phyloP scores from a whole-genome alignment of 1,284 basidiomycete genomes.

The Cerrena zonata region DNA sequence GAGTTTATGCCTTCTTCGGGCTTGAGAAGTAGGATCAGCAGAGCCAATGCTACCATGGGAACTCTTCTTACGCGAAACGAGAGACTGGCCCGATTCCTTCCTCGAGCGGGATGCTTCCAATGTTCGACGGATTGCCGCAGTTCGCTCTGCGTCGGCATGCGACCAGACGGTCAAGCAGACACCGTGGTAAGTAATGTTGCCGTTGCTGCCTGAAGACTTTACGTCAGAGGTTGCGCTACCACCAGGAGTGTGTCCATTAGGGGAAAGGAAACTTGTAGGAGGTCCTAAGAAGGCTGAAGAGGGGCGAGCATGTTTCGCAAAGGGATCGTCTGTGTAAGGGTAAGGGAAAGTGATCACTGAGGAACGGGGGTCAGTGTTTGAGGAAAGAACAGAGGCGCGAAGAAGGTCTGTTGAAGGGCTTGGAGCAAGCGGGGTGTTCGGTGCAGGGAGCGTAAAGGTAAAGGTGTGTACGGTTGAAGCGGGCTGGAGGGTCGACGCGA shows the following conservation, averaged over 20 bases:
- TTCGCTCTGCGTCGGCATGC: slow-evolving; percentile 82
- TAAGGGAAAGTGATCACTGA: slow-evolving; percentile 56
- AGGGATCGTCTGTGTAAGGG: slow-evolving; percentile 69
- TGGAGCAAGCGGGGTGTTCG: slow-evolving; percentile 64
- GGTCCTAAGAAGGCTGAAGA: slow-evolving; percentile 75
- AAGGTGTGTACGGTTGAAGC: slow-evolving; percentile 90
- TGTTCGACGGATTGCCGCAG: slow-evolving; percentile 73
- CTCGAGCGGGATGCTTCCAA: slow-evolving; percentile 70
- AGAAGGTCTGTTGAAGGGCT: slow-evolving; percentile 65
- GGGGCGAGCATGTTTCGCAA: slow-evolving; percentile 54
- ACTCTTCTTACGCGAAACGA: slow-evolving; percentile 60
- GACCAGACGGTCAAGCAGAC: slow-evolving; percentile 92
- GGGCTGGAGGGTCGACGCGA: slow-evolving; percentile 86
- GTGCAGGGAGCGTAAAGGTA: slow-evolving; percentile 75
- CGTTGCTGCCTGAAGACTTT: slow-evolving; percentile 24
- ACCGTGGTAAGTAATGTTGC: slow-evolving; percentile 75
- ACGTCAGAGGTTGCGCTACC: slow-evolving; percentile 35
- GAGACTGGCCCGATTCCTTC: slow-evolving; percentile 72
- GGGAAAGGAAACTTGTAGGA: slow-evolving; percentile 46
- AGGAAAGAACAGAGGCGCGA: slow-evolving; percentile 64
- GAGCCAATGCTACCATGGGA: slow-evolving; percentile 46
- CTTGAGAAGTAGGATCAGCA: slow-evolving; percentile 50
- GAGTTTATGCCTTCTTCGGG: slow-evolving; percentile 50
- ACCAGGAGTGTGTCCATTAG: slow-evolving; percentile 30
- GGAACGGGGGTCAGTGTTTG: slow-evolving; percentile 38